phyloP scores from a whole-genome alignment of 2,329 filamentous ascomycete species.

The Alternaria brassicicola region DNA sequence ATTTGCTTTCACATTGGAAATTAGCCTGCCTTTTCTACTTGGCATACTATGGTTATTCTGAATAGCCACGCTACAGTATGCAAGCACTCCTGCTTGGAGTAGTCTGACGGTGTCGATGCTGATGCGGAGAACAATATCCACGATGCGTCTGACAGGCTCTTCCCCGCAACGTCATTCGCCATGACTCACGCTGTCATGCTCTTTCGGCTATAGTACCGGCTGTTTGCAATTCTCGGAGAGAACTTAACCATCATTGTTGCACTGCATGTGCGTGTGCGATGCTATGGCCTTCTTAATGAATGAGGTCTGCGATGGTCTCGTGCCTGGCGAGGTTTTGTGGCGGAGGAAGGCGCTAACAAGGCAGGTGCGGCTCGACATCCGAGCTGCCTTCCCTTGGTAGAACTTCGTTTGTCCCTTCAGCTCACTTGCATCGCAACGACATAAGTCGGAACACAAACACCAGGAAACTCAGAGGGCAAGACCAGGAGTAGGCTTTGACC shows the following conservation, averaged over 20 bases:
- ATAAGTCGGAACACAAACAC: no score
- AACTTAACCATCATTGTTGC: accelerated
- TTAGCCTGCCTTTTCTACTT: not conserved
- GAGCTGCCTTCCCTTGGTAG: no score
- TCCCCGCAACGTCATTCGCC: slow-evolving; percentile 24
- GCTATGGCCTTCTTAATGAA: not conserved
- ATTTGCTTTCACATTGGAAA: not conserved
- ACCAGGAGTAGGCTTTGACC: not conserved
- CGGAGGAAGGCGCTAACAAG: not conserved
- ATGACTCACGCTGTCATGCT: slow-evolving; percentile 31
- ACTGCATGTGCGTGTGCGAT: not conserved
- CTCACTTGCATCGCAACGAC: not conserved
- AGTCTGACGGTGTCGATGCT: not conserved
- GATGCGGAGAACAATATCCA: slow-evolving; percentile 40
- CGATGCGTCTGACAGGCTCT: slow-evolving; percentile 14
- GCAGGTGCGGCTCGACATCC: not conserved
- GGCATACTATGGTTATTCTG: not conserved
- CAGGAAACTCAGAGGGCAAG: no score
- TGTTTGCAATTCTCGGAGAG: not conserved
- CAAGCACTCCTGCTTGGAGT: not conserved
- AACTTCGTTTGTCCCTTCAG: not conserved
- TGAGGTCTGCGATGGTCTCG: no score
- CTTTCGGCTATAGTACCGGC: not conserved
- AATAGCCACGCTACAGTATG: slow-evolving; percentile 5
- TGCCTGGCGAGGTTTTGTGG: not conserved